phyloP scores from a whole-genome alignment of 441 rosid species.

The Populus hybrid region DNA sequence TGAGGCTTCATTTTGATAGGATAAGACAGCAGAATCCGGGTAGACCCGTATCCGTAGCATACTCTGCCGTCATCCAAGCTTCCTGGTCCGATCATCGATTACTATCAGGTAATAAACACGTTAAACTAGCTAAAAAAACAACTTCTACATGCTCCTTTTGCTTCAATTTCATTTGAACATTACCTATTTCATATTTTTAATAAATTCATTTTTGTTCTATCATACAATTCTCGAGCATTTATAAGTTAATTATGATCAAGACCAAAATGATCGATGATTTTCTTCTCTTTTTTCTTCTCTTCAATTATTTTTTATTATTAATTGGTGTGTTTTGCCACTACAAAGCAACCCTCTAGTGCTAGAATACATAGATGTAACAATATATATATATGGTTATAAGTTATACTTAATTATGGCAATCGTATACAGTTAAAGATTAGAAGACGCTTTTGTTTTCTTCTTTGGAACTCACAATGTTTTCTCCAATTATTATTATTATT shows the following conservation, averaged over 20 bases:
- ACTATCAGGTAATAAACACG: conserved; percentile 1
- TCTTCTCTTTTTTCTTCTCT: no score
- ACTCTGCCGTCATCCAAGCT: conserved; percentile 11
- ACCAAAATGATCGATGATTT: no score
- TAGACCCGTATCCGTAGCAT: conserved; percentile 5
- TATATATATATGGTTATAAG: no score
- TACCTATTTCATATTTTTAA: no score
- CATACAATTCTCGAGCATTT: no score
- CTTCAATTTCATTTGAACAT: not conserved
- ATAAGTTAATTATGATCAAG: no score
- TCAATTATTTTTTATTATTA: no score
- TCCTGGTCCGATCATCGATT: conserved; percentile 12
- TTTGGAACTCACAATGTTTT: no score
- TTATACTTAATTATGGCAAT: no score
- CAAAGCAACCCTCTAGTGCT: no score
- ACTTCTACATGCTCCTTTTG: not conserved
- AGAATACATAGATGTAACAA: not conserved
- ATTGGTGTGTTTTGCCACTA: no score
- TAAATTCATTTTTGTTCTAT: no score
- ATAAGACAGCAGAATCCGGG: conserved; percentile 10
- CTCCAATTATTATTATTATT: not conserved
- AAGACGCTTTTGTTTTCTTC: not conserved
- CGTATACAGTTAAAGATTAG: not conserved
- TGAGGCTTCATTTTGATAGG: conserved; percentile 22
- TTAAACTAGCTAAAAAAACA: not conserved